Base-by-base conservation (phyloP, 176 grass and related monocot genomes). In the Oryza coarctata region DNA sequence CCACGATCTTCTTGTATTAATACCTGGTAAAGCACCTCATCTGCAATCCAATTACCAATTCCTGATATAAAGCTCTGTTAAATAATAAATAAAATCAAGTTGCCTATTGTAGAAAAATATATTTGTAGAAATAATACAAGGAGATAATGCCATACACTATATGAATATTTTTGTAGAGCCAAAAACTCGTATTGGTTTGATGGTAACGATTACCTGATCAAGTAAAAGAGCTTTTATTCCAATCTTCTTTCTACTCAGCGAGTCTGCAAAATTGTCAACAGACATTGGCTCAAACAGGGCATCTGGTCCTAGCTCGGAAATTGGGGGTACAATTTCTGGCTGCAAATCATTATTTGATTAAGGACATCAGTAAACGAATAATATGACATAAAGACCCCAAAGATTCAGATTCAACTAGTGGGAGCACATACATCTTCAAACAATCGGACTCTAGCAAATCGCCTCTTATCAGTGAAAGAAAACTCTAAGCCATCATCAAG, bases 11-110 rank as follows among this genome's bases (percentile, higher is more conserved):
- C 70, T 3, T 30, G 15, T 45, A 77, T 7, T 1, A 57, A 49
- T 85, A 94, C 90, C 95, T 94, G 92, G 79, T 98, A 98, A 89
- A 98, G 90, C 52, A 98, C 95, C 80, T 98, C 92, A 61, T 98
- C 95, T 82, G 88, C 90, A 82, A 98, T 71, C 95, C 92, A 98
- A 62, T 98, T 98, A 67, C 95, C 92, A 38, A 98, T 98, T 62
- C 95, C 92, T 86, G 92, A 98, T 73, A 98, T 86, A 79, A 89
- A 98, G 40, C 90, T 88, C 95, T 98, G 88, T 67, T 49, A 38
- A 31, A 73, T 44, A 61, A 67, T 40, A 60, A 68, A 71, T n/a
- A 39, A 76, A 28, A 2, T 69, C 31, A 75, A 45, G 2, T 68
- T 7, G 13, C 25, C 12, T 31, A 71, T 60, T 3, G 38, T 39